Evolutionary conservation across 176 grass and related monocot species (phyloP).

Genomic region (Bromus sterilis): DNA sequence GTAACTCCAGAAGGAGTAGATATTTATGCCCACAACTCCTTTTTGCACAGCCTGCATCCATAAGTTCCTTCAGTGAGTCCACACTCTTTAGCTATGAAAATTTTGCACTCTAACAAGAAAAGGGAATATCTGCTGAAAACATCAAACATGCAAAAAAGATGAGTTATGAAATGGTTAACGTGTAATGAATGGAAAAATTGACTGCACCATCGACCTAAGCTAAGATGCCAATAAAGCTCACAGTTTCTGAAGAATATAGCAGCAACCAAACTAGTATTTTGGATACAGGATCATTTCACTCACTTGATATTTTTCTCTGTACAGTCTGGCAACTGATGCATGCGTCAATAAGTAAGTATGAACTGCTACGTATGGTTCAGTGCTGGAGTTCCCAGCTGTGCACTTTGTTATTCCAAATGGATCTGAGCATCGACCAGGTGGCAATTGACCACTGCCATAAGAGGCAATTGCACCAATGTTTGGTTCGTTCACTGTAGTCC

Average conservation of each 20-base stretch:
- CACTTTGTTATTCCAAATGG: conserved; percentile 44
- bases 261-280: background rate
- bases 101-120: background rate
- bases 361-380: conserved; percentile 47
- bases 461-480: conserved; percentile 16
- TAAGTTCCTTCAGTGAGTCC: background rate
- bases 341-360: conserved; percentile 34
- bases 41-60: conserved; percentile 35
- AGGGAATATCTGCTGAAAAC: background rate
- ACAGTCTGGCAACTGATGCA: conserved; percentile 28
- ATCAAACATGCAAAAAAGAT: background rate
- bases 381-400: conserved; percentile 40
- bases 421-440: conserved; percentile 44
- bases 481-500: conserved; percentile 47
- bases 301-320: conserved; percentile 41
- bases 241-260: background rate
- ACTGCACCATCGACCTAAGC: background rate
- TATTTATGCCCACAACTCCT: conserved; percentile 41
- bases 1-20: conserved; percentile 26
- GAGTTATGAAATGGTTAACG: background rate
- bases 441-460: conserved; percentile 1
- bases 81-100: background rate
- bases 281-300: background rate
- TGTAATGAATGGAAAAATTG: background rate
- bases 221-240: background rate